A percentile compares a stretch with the other conserved stretches of the same genome.
Evolutionary conservation across 73 alveolate species (phyloP).

Genomic region (Blepharisma stoltei): DNA sequence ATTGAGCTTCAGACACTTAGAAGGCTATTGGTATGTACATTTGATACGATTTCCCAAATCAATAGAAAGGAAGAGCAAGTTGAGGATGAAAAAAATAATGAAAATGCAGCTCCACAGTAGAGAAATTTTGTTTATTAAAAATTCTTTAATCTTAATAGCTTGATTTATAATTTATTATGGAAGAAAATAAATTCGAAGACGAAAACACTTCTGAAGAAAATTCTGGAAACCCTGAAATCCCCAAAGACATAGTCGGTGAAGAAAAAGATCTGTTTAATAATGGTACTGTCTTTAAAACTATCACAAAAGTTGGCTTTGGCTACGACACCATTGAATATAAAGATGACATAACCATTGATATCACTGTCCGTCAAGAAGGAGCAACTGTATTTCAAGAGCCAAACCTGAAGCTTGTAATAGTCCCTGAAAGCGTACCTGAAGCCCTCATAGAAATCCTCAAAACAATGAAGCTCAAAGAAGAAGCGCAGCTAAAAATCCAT

Average conservation of each 20-base stretch:
- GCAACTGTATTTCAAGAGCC: background rate
- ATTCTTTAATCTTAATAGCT: too few relatives aligned
- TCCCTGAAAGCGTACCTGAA: background rate
- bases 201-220: too few relatives aligned
- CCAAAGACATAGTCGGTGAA: too few relatives aligned
- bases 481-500: conserved; percentile 12
- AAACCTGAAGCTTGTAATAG: conserved; percentile 20
- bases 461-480: conserved; percentile 31
- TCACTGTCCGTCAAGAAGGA: conserved; percentile 3
- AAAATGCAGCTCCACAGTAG: too few relatives aligned
- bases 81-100: too few relatives aligned
- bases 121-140: too few relatives aligned
- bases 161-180: too few relatives aligned
- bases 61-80: background rate
- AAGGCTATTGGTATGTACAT: background rate
- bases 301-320: conserved; percentile 18
- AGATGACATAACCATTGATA: conserved; percentile 28
- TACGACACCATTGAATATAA: conserved; percentile 3
- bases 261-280: conserved; percentile 8
- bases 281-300: conserved; percentile 14
- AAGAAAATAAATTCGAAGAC: too few relatives aligned
- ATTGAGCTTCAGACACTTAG: conserved; percentile 17
- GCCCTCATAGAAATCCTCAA: conserved; percentile 36
- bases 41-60: background rate
- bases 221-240: too few relatives aligned